Percentiles rank a stretch among this genome's conserved stretches.
phyloP scores from a whole-genome alignment of 1,139 yeast genomes.

The Zygoascus hellenicus region DNA sequence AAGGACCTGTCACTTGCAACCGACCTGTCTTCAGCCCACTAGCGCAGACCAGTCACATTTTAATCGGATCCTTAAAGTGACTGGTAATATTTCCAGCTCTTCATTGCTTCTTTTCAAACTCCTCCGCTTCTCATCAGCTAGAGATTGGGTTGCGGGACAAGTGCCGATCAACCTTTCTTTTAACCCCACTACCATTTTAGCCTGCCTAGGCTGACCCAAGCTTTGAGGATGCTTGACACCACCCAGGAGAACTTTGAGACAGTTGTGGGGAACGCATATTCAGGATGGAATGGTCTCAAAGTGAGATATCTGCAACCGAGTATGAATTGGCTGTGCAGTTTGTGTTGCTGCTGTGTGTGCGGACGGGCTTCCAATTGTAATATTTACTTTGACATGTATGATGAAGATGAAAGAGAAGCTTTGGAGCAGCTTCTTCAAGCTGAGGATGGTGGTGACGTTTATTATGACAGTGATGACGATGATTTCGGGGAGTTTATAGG shows the following conservation, averaged over 20 bases:
- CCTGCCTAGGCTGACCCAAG: too few species aligned
- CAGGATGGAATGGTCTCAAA: slow-evolving; percentile 22
- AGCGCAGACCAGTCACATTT: too few species aligned
- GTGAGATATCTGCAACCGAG: slow-evolving; percentile 21
- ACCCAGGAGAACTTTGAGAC: slow-evolving; percentile 29
- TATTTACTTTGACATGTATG: slow-evolving; percentile 30
- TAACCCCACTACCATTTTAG: too few species aligned
- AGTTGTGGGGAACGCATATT: slow-evolving; percentile 27
- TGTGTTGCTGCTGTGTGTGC: slow-evolving; percentile 15
- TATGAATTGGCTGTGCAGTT: slow-evolving; percentile 13
- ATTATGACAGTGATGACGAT: slow-evolving; percentile 6
- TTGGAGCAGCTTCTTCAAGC: slow-evolving; percentile 25
- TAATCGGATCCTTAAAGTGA: too few species aligned
- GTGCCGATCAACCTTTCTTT: too few species aligned
- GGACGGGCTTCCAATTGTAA: slow-evolving; percentile 23
- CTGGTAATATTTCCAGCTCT: too few species aligned
- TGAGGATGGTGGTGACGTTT: slow-evolving; percentile 15
- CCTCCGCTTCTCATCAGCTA: too few species aligned
- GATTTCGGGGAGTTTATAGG: slow-evolving; percentile 9
- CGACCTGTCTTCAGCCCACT: too few species aligned
- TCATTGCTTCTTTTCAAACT: too few species aligned
- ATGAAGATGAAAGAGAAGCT: slow-evolving; percentile 26
- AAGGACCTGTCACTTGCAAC: too few species aligned
- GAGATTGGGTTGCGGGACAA: too few species aligned
- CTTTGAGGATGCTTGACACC: slow-evolving; percentile 20